These are phyloP conservation scores for Alternaria gansuensis DNA, from an alignment of 2,329 filamentous ascomycete species.

Conservation along the genomic window DNA sequence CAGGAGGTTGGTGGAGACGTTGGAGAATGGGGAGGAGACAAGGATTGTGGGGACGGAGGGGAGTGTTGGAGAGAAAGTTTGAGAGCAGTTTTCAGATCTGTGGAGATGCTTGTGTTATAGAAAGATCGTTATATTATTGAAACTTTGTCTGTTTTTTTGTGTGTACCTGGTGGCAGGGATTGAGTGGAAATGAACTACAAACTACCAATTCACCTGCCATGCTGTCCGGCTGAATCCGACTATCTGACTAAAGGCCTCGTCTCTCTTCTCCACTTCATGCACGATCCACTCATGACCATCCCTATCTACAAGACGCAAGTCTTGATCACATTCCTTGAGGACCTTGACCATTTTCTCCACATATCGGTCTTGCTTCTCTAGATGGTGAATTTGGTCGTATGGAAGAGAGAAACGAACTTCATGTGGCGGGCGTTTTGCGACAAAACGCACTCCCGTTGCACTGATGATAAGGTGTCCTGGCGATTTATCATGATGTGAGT, in stretches of 20 bases:
- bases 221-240: constrained; percentile 38
- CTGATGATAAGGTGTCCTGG: constrained; percentile 33
- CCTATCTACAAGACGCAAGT: constrained; percentile 30
- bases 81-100: neutral
- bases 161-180: neutral
- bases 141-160: neutral
- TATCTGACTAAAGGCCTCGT: constrained; percentile 46
- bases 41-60: neutral
- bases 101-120: no score
- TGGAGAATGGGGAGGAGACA: constrained; percentile 22
- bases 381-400: constrained; percentile 28
- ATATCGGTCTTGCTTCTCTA: constrained; percentile 41
- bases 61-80: neutral
- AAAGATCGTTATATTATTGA: no score
- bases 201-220: constrained; percentile 47
- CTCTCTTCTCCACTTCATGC: constrained; percentile 34
- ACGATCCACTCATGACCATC: constrained; percentile 26
- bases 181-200: neutral
- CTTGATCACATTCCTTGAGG: constrained; percentile 30
- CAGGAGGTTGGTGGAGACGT: constrained; percentile 34
- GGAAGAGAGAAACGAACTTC: constrained; percentile 24
- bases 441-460: constrained; percentile 31
- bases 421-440: constrained; percentile 22
- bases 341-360: constrained; percentile 30
- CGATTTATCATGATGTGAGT: constrained; percentile 24